Evolutionary conservation across 225 moss, liverwort and hornwort species (phyloP).

Genomic region (Asterella californica): DNA sequence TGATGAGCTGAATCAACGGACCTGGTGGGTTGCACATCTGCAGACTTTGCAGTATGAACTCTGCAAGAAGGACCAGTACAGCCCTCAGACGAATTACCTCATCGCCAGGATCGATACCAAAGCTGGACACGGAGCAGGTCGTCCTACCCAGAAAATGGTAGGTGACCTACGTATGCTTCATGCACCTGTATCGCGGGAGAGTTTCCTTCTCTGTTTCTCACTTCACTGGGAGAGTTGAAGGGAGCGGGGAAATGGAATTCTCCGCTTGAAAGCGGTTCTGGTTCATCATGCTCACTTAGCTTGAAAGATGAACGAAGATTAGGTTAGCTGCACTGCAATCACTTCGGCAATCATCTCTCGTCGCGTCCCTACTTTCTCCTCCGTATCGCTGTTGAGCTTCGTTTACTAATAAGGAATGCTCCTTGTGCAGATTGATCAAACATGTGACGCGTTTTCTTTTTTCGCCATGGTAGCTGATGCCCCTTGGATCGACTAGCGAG

Average conservation of each 20-base stretch:
- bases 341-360: no score
- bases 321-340: no score
- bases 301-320: no score
- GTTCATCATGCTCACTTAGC: no score
- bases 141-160: constrained; percentile 78
- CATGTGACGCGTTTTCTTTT: constrained; percentile 38
- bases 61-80: constrained; percentile 12
- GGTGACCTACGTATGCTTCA: neutral
- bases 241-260: no score
- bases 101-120: constrained; percentile 80
- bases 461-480: constrained; percentile 42
- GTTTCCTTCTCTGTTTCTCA: no score
- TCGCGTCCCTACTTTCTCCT: neutral
- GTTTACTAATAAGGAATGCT: neutral
- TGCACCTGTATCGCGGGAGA: neutral
- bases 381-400: neutral
- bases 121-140: constrained; percentile 88
- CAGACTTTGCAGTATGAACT: constrained; percentile 50
- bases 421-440: constrained; percentile 42
- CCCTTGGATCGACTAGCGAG: constrained; percentile 30
- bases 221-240: no score
- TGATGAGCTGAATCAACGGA: neutral
- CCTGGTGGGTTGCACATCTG: neutral
- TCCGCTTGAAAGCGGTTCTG: no score
- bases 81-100: constrained; percentile 51